These are phyloP conservation scores for Hyphopichia burtonii DNA, from an alignment of 1,139 yeast species.

Conservation along the genomic window DNA sequence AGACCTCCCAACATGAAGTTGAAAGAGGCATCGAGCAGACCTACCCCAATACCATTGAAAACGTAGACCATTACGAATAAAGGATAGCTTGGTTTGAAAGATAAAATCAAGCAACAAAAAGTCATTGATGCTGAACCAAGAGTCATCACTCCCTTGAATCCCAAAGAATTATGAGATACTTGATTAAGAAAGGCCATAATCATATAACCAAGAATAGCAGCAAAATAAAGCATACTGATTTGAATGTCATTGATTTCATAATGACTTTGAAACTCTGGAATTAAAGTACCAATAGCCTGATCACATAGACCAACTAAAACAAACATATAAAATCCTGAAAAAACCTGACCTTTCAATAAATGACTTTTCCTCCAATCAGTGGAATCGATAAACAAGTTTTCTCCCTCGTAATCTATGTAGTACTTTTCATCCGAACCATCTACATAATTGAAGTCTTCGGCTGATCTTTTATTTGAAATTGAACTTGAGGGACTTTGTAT, in stretches of 20 bases:
- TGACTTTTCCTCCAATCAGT: constrained; percentile 40
- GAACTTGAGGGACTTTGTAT: neutral
- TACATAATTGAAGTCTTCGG: neutral
- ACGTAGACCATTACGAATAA: constrained; percentile 36
- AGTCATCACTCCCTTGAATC: constrained; percentile 38
- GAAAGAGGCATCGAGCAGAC: constrained; percentile 58
- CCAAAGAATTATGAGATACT: constrained; percentile 27
- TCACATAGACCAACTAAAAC: constrained; percentile 54
- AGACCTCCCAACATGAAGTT: constrained; percentile 61
- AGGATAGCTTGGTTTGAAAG: constrained; percentile 34
- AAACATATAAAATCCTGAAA: constrained; percentile 36
- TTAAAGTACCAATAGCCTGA: constrained; percentile 56
- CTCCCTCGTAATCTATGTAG: constrained; percentile 24
- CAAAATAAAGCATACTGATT: constrained; percentile 34
- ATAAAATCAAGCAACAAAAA: constrained; percentile 24
- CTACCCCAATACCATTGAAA: constrained; percentile 57
- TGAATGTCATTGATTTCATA: constrained; percentile 45
- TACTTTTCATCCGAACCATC: neutral
- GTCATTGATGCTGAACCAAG: constrained; percentile 34
- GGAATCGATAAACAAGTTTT: constrained; percentile 30
- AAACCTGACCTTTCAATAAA: constrained; percentile 39
- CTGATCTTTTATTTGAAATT: neutral
- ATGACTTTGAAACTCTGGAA: constrained; percentile 47
- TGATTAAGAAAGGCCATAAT: constrained; percentile 39
- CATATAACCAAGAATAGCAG: constrained; percentile 38